Percentiles rank a stretch among this genome's conserved stretches.
Evolutionary conservation across 176 grass and related monocot genomes (phyloP).

Genomic region (Paspalum notatum): DNA sequence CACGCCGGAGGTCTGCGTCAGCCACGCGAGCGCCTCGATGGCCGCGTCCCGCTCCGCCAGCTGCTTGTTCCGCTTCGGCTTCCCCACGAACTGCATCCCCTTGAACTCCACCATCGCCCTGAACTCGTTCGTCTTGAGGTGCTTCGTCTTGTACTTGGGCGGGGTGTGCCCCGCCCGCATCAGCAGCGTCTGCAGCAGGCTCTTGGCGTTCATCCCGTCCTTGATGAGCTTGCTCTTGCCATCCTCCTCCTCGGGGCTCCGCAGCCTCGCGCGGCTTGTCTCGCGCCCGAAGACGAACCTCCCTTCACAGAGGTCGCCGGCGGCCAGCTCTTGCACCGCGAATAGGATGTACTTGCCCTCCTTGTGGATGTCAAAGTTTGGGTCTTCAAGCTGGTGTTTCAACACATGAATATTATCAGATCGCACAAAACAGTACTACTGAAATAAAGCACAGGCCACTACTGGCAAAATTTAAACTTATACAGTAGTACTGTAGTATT

Average conservation of each 20-base stretch:
- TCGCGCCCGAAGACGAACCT: conserved; percentile 92
- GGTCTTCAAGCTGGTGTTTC: conserved; percentile 77
- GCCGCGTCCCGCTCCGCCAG: conserved; percentile 89
- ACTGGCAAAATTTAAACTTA: too few species aligned
- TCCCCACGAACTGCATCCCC: conserved; percentile 93
- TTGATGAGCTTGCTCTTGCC: conserved; percentile 61
- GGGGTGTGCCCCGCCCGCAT: conserved; percentile 89
- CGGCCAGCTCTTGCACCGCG: conserved; percentile 84
- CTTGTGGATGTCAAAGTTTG: conserved; percentile 82
- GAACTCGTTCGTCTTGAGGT: conserved; percentile 97
- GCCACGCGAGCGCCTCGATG: conserved; percentile 82
- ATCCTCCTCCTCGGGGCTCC: conserved; percentile 31
- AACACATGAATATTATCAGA: conserved; percentile 24
- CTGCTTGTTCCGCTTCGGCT: conserved; percentile 95
- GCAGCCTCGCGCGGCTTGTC: conserved; percentile 49
- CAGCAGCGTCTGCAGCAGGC: conserved; percentile 89
- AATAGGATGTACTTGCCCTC: conserved; percentile 89
- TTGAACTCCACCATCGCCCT: conserved; percentile 95
- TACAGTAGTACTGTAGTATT: too few species aligned
- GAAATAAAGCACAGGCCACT: not conserved
- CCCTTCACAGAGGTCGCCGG: conserved; percentile 91
- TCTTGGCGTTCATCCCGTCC: conserved; percentile 80
- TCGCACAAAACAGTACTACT: not conserved
- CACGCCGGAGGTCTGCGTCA: conserved; percentile 83
- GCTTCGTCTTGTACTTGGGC: conserved; percentile 93